A percentile compares a stretch with the other conserved stretches of the same genome.
Conservation (phyloP, 768 basidiomycete species). For the Naematelia aurantialba region DNA sequence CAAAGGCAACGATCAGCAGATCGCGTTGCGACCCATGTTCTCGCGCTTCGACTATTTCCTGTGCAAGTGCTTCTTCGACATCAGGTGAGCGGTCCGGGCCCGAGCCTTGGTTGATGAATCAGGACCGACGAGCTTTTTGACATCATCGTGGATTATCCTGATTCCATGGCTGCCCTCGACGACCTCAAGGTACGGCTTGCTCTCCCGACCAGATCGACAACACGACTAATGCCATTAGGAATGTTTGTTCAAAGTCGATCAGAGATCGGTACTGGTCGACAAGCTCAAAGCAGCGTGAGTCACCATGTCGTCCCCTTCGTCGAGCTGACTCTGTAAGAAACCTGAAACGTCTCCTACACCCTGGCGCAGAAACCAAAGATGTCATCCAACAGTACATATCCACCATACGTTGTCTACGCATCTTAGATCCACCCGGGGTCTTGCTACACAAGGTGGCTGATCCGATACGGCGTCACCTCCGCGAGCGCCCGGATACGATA, state of each 20-base stretch:
- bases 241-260: constrained; percentile 50
- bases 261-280: constrained; percentile 65
- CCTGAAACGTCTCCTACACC: constrained; percentile 81
- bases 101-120: constrained; percentile 29
- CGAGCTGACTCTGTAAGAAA: constrained; percentile 57
- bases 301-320: neutral
- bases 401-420: constrained; percentile 82
- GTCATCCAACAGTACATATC: constrained; percentile 86
- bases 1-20: constrained; percentile 50
- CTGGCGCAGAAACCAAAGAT: constrained; percentile 88
- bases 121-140: constrained; percentile 77
- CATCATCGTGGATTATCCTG: constrained; percentile 90
- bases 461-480: constrained; percentile 81
- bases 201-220: neutral
- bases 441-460: constrained; percentile 89
- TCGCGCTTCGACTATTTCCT: constrained; percentile 88
- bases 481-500: constrained; percentile 81
- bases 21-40: constrained; percentile 62
- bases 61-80: constrained; percentile 81
- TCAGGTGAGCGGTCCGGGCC: constrained; percentile 59
- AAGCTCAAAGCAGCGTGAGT: constrained; percentile 74
- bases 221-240: constrained; percentile 22
- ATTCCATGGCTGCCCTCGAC: constrained; percentile 74
- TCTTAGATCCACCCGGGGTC: constrained; percentile 89
- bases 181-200: constrained; percentile 67